phyloP scores from a whole-genome alignment of 2,329 filamentous ascomycete species.

The Calonectria leucothoes region DNA sequence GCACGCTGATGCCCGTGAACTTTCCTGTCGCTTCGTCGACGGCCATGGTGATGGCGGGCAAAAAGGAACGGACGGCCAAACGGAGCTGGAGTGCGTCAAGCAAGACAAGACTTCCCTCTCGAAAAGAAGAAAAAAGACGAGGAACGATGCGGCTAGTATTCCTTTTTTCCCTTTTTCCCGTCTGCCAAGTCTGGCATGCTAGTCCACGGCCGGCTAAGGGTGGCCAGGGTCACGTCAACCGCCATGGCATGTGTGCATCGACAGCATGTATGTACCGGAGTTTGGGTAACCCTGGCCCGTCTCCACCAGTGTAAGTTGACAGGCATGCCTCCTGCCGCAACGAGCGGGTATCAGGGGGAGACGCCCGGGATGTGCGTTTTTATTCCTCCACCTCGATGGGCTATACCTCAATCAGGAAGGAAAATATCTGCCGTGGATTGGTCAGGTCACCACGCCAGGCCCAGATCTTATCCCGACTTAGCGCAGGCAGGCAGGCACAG shows the following conservation, averaged over 20 bases:
- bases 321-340: background rate
- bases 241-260: background rate
- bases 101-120: background rate
- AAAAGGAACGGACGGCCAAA: background rate
- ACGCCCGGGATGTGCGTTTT: background rate
- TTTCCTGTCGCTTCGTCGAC: slow-evolving; percentile 9
- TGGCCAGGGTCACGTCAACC: background rate
- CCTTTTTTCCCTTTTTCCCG: background rate
- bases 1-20: slow-evolving; percentile 12
- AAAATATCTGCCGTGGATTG: background rate
- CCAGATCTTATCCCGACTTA: background rate
- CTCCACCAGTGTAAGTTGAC: background rate
- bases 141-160: background rate
- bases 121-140: background rate
- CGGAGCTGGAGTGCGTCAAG: background rate
- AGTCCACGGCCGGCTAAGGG: background rate
- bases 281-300: background rate
- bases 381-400: background rate
- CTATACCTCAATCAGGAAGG: background rate
- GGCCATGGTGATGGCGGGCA: slow-evolving; percentile 5
- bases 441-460: background rate
- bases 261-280: background rate
- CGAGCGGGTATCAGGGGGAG: slow-evolving; percentile 1
- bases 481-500: background rate
- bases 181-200: background rate